phyloP scores from a whole-genome alignment of 2,329 filamentous ascomycete genomes.

The Aureobasidium lini region DNA sequence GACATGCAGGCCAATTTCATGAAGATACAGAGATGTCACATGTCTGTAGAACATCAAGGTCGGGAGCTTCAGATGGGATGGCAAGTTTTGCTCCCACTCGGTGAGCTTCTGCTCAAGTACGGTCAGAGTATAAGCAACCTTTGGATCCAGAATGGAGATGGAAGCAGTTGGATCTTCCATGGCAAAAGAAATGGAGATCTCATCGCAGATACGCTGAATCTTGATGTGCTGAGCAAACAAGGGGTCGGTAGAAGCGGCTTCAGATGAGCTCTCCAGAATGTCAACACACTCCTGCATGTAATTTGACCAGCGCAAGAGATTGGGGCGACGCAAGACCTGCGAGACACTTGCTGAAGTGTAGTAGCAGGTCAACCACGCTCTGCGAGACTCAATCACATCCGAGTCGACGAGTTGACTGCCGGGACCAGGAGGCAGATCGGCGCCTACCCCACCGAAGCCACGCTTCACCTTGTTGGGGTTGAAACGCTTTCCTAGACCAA shows the following conservation, averaged over 20 bases:
- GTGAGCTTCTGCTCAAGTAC: conserved; percentile 48
- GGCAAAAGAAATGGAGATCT: conserved; percentile 48
- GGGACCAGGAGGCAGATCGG: conserved; percentile 25
- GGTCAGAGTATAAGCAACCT: conserved; percentile 48
- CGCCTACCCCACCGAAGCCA: conserved; percentile 29
- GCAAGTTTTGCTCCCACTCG: conserved; percentile 38
- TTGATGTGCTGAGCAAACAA: conserved; percentile 51
- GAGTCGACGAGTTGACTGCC: conserved; percentile 31
- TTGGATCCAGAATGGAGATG: conserved; percentile 47
- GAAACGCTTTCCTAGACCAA: conserved; percentile 61
- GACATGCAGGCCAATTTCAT: conserved; percentile 44
- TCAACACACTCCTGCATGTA: conserved; percentile 58
- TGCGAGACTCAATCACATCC: conserved; percentile 49
- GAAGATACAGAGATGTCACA: conserved; percentile 42
- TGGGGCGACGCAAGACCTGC: conserved; percentile 51
- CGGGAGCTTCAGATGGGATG: conserved; percentile 30
- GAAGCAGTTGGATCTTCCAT: conserved; percentile 46
- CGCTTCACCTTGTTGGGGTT: conserved; percentile 29
- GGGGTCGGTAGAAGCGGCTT: conserved; percentile 50
- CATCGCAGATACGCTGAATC: conserved; percentile 51
- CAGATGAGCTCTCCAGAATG: conserved; percentile 48
- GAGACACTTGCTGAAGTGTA: conserved; percentile 52
- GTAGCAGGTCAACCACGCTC: conserved; percentile 56
- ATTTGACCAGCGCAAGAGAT: conserved; percentile 53
- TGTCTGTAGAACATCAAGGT: conserved; percentile 39